Evolutionary conservation across 441 rosid genomes (phyloP), one percentile per base, ranked within the genome.

Genomic region (Euphorbia celastroides): DNA sequence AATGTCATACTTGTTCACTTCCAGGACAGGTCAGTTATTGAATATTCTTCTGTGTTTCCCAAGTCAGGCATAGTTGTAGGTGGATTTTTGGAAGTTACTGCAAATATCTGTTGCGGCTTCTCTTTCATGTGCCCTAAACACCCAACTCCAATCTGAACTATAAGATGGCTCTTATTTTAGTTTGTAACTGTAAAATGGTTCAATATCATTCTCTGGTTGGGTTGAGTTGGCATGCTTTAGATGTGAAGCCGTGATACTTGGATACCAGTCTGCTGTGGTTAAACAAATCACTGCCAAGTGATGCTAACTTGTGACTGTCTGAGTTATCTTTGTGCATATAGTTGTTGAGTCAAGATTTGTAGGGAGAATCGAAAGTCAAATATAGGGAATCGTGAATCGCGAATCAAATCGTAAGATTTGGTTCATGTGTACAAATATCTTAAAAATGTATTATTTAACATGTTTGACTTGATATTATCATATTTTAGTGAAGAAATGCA

Each of bases 1-100:
- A 89, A 93, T 79, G 75, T 89, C 68, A 75, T 89, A 78, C 79
- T 87, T 19, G 79, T 89, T 73, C 97, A 93, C 82, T 85, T 84
- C 72, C 89, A 88, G 71, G 97, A 89, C 69, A 79, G 96, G 98
- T 93, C 51, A 14, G 56, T 16, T 13, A 2, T 46, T 17, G 0
- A 0, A 10, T 28, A 12, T 22, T 26, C 6, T 28, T 20, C 23
- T 22, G 13, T 52, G n/a, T n/a, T n/a, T 50, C 26, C 6, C 42
- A 41, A 38, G 46, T 36, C 30, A 1, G 30, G 20, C 13, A 52
- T 50, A 5, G 64, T 28, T 60, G 5, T 42, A 9, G 67, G 69
- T 31, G 59, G 44, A 20, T 51, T 13, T 52, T 46, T 25, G 19
- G n/a, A 16, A 5, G 54, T 9, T 27, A 44, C 22, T 60, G 57